These are phyloP conservation scores for Phialophora expanda DNA, from an alignment of 2,329 filamentous ascomycete species.

Conservation along the genomic window DNA sequence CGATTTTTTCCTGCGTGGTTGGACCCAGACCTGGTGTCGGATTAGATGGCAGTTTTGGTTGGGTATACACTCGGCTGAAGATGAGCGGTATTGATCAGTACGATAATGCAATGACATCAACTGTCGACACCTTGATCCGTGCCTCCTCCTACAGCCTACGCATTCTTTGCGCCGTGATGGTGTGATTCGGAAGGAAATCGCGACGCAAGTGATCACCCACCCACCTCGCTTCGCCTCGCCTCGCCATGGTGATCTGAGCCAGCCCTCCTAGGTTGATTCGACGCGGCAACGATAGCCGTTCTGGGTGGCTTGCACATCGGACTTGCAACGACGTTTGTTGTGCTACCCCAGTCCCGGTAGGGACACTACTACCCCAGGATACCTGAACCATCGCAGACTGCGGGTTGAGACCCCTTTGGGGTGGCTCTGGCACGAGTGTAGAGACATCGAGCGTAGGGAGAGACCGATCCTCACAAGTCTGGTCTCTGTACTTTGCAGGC, in stretches of 20 bases:
- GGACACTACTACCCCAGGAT: neutral
- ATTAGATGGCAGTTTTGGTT: neutral
- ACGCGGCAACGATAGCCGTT: neutral
- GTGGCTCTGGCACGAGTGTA: neutral
- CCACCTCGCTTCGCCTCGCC: neutral
- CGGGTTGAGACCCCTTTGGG: no score
- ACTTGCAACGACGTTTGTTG: neutral
- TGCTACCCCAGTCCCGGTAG: neutral
- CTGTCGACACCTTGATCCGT: neutral
- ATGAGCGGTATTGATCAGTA: neutral
- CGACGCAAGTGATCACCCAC: neutral
- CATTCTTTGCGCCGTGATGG: neutral
- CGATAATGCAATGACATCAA: constrained; percentile 10
- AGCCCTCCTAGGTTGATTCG: neutral
- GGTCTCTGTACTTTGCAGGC: neutral
- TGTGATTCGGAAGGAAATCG: neutral
- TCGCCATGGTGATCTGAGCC: neutral
- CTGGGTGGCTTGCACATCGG: neutral
- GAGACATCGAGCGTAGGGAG: neutral
- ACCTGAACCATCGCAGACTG: neutral
- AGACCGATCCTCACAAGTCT: neutral
- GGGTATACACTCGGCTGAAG: neutral
- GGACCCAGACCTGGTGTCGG: neutral
- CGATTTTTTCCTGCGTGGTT: neutral
- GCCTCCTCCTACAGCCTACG: neutral